Base-by-base conservation (phyloP, 495 filamentous ascomycete genomes). In the Glarea lozoyensis region DNA sequence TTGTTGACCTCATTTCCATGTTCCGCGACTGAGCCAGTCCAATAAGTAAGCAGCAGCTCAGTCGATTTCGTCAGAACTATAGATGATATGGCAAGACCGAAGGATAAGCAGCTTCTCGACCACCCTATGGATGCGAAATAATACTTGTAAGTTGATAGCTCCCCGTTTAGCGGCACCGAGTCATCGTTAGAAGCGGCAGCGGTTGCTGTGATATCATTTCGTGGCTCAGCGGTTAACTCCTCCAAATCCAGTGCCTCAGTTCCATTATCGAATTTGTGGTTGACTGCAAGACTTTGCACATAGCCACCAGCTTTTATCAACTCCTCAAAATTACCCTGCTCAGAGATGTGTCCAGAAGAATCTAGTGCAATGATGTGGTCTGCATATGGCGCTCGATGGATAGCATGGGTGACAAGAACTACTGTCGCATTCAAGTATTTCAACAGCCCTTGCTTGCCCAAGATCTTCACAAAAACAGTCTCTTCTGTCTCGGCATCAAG, bases 401-500 rank as follows among this genome's bases (percentile, higher is more conserved):
- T 65, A 34, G 54, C 44, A 30, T 55, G 45, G 18, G 55, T 54
- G n/a, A 43, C 45, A 2, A 56, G n/a, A 2, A 60, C 6, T 0
- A 52, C 65, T 0, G 76, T 78, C 10, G 72, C 56, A 3, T 62
- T 55, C 20, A 66, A 57, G 22, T 64, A 56, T 11, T 72, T 65
- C 9, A 80, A 55, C 3, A 82, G 53, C 4, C 75, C 75, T 11
- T 69, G 49, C 13, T 50, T 44, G 7, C 76, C 73, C 25, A 82
- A 54, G 0, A 82, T 46, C 24, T 56, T 61, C 46, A 73, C 63
- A 54, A 79, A 81, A 23, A 82, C 66, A 13, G 68, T 64, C 18
- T 72, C 66, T 52, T 78, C 78, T 0, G 77, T 81, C 7, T 70
- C 63, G 1, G 67, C 59, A 50, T 82, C 79, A n/a, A 83, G 63